A percentile compares a stretch with the other conserved stretches of the same genome.
Conservation (phyloP, 768 basidiomycete genomes). For the Serendipita sp. region DNA sequence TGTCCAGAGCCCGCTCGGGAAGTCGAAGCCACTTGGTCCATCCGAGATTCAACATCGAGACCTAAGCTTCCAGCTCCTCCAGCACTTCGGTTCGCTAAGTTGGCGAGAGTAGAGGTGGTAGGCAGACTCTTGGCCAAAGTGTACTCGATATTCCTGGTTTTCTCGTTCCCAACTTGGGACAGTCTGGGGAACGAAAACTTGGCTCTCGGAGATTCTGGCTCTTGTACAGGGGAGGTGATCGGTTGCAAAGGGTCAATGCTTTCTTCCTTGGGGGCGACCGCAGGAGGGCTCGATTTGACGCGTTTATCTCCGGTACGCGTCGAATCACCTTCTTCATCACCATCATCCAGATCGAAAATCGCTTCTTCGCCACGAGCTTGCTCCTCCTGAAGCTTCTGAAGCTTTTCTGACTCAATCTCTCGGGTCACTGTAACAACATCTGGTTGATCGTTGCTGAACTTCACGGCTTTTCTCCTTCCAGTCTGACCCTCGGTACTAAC, state of each 20-base stretch:
- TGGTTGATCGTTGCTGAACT: background rate
- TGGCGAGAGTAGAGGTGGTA: background rate
- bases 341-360: slow-evolving; percentile 1
- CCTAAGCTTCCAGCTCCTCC: background rate
- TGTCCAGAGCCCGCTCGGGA: background rate
- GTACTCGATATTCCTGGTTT: background rate
- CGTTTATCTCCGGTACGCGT: background rate
- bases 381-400: slow-evolving; percentile 4
- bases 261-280: too few species aligned
- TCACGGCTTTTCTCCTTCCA: background rate
- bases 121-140: slow-evolving; percentile 2
- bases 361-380: slow-evolving; percentile 1
- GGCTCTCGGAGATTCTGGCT: too few species aligned
- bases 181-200: background rate
- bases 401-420: background rate
- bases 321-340: background rate
- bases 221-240: too few species aligned
- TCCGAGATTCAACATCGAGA: background rate
- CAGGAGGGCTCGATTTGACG: background rate
- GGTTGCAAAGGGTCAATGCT: too few species aligned
- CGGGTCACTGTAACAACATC: slow-evolving; percentile 4
- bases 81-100: background rate
- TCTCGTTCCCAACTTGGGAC: background rate
- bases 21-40: background rate
- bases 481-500: background rate